Conservation (phyloP, 768 basidiomycete genomes). For the Suillus ampliporus region DNA sequence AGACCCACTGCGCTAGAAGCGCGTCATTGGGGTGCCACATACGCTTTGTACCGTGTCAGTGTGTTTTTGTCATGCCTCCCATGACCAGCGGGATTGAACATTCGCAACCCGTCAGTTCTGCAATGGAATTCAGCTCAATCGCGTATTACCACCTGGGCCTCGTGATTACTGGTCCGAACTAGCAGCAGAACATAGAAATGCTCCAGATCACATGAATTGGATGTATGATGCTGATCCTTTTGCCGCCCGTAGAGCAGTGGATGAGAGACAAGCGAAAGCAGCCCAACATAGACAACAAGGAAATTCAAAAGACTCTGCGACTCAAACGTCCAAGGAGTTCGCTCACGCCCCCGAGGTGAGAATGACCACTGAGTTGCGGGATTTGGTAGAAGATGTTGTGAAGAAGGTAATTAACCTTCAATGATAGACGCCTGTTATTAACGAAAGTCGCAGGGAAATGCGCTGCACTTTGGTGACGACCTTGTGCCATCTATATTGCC, state of each 20-base stretch:
- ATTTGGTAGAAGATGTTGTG: slow-evolving; percentile 80
- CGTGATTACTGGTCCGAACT: slow-evolving; percentile 88
- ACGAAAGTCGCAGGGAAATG: slow-evolving; percentile 48
- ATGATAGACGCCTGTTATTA: slow-evolving; percentile 4
- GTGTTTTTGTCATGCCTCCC: slow-evolving; percentile 8
- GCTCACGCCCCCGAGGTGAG: slow-evolving; percentile 72
- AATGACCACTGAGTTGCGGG: slow-evolving; percentile 79
- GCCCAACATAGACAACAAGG: slow-evolving; percentile 48
- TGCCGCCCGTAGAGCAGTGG: slow-evolving; percentile 68
- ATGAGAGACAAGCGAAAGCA: slow-evolving; percentile 65
- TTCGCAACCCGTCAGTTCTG: slow-evolving; percentile 59
- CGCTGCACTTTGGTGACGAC: slow-evolving; percentile 52
- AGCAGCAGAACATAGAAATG: slow-evolving; percentile 67
- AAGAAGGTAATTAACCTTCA: slow-evolving; percentile 59
- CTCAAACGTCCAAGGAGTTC: slow-evolving; percentile 42
- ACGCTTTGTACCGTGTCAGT: slow-evolving; percentile 86
- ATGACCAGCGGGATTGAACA: slow-evolving; percentile 17
- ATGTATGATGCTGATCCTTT: slow-evolving; percentile 92
- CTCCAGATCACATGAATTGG: slow-evolving; percentile 78
- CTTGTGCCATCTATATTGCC: slow-evolving; percentile 41
- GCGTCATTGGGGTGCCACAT: slow-evolving; percentile 90
- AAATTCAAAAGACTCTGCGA: slow-evolving; percentile 19
- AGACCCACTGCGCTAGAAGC: slow-evolving; percentile 78
- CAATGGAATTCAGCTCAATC: slow-evolving; percentile 75
- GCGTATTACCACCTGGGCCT: slow-evolving; percentile 80